Conservation (phyloP, 208 protist species). For the Leishmania tropica region DNA sequence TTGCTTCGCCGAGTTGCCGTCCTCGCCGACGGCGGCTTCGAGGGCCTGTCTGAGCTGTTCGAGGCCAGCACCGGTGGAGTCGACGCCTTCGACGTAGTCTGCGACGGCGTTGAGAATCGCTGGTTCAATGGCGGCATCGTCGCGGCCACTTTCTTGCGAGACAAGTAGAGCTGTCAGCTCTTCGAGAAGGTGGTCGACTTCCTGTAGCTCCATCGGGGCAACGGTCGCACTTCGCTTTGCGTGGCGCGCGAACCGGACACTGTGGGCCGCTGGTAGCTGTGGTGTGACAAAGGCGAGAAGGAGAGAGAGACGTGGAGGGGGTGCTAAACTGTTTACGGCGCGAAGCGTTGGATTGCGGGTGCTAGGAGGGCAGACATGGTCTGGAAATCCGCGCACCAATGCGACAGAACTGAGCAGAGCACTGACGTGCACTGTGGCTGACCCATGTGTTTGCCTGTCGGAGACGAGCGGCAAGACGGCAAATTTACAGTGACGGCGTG, state of each 20-base stretch:
- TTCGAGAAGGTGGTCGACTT: conserved; percentile 13
- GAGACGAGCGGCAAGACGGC: background rate
- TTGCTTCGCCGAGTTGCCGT: conserved; percentile 4
- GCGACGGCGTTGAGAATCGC: conserved; percentile 26
- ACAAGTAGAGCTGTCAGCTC: conserved; percentile 12
- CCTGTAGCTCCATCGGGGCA: conserved; percentile 11
- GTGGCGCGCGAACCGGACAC: background rate
- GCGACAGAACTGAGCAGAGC: background rate
- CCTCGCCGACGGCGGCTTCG: conserved; percentile 3
- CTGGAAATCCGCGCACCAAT: background rate
- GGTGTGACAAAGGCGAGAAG: background rate
- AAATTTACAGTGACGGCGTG: background rate
- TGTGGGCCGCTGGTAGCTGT: background rate
- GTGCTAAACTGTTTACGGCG: background rate
- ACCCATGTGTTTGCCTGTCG: background rate
- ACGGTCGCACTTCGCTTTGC: background rate
- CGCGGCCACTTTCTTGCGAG: background rate
- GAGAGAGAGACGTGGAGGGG: background rate
- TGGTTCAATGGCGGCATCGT: conserved; percentile 10
- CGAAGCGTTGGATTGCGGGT: background rate
- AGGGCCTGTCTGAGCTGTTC: conserved; percentile 13
- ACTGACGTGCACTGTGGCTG: background rate
- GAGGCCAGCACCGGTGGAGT: conserved; percentile 20
- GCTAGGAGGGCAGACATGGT: background rate
- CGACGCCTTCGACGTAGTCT: conserved; percentile 32